Base-by-base conservation (phyloP, 805 yeast species). In the Cyberlindnera mrakii region DNA sequence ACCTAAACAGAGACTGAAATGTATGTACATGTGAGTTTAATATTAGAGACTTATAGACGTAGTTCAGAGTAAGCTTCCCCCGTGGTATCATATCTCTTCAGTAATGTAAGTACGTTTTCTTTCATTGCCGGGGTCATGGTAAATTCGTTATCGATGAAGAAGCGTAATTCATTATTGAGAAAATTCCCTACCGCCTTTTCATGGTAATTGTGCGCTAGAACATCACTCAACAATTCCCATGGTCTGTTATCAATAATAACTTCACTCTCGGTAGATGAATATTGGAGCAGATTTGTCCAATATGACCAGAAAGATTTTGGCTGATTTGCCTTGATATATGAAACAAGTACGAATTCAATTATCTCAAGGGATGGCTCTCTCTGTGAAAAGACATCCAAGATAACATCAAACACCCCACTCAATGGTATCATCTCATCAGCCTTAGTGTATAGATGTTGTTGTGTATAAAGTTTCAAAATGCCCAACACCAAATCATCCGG, bases 1-100 rank as follows among this genome's bases (percentile, higher is more conserved):
- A 85, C 53, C 41, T 57, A 18, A 55, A 57, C 25, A 54, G 62
- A 41, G 60, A 57, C 17, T 55, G 37, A 43, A 17, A 16, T 33
- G 4, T 47, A 43, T 45, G 30, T 45, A 38, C 45, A 45, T 32
- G 42, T 20, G 17, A 7, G 27, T 8, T 23, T 4, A 25, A 11
- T 23, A 23, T 32, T 33, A 11, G 11, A 15, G n/a, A 44, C 35
- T 19, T 15, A 33, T 11, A 34, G 23, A 38, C 52, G 48, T 3
- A 52, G 33, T n/a, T 46, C 44, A 11, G 37, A 25, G 30, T 48
- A 53, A n/a, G 45, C 37, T 6, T 4, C 16, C 1, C 49, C 53
- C 5, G 45, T 29, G 4, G 42, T 33, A 38, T 52, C 56, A 33
- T 44, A 53, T 19, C 37, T 47, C 13, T 49, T 36, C 20, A 53